Conservation (phyloP, 352 stramenopile species). For the Phytophthora niederhauseri region DNA sequence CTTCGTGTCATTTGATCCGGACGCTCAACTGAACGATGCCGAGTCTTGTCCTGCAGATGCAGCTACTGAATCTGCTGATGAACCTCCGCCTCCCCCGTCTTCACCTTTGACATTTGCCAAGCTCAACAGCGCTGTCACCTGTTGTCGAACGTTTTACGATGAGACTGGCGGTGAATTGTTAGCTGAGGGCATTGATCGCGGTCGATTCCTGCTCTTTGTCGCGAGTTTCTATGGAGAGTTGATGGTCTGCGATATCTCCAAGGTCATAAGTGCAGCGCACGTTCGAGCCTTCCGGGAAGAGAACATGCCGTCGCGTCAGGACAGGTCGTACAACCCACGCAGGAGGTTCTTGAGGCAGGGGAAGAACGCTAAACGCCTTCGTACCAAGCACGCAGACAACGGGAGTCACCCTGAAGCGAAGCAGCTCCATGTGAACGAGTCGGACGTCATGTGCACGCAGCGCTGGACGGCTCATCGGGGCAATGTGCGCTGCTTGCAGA, state of each 20-base stretch:
- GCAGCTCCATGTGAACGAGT: constrained; percentile 28
- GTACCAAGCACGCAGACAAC: constrained; percentile 30
- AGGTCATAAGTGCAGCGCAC: constrained; percentile 44
- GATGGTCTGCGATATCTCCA: constrained; percentile 58
- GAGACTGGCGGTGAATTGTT: constrained; percentile 63
- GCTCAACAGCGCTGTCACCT: constrained; percentile 43
- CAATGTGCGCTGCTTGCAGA: constrained; percentile 51
- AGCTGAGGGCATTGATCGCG: constrained; percentile 49
- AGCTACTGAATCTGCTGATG: neutral
- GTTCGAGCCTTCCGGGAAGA: constrained; percentile 62
- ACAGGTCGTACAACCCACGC: constrained; percentile 73
- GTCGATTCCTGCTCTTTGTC: constrained; percentile 51
- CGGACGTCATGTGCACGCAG: constrained; percentile 46
- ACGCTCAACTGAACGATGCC: neutral
- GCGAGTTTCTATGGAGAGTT: constrained; percentile 54
- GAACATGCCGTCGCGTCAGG: constrained; percentile 58
- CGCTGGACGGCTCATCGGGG: constrained; percentile 65
- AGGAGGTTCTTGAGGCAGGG: constrained; percentile 71
- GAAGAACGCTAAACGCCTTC: constrained; percentile 63
- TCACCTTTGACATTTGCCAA: constrained; percentile 32
- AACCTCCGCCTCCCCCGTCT: constrained; percentile 4
- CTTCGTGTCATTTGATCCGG: neutral
- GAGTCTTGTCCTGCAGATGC: neutral
- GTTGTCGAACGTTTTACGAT: constrained; percentile 65
- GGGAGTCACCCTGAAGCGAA: constrained; percentile 16